phyloP scores from a whole-genome alignment of 2,329 filamentous ascomycete species.

The Trichophyton rubrum region DNA sequence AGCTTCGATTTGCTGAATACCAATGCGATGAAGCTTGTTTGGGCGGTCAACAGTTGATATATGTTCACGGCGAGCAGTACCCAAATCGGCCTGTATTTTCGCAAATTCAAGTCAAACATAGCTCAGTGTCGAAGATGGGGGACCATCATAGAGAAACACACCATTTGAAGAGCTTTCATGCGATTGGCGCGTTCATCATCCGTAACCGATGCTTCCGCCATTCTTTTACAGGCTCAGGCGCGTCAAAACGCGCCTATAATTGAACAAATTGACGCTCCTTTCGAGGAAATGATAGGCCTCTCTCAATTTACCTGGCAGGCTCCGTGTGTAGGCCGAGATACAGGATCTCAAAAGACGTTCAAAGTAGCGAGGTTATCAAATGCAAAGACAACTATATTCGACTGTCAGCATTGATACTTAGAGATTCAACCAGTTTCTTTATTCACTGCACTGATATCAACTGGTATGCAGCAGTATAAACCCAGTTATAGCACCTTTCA shows the following conservation, averaged over 20 bases:
- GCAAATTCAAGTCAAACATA: background rate
- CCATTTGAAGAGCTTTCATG: slow-evolving; percentile 22
- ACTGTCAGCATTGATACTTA: background rate
- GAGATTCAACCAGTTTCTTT: background rate
- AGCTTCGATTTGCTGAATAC: slow-evolving; percentile 20
- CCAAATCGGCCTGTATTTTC: slow-evolving; percentile 25
- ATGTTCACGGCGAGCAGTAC: slow-evolving; percentile 24
- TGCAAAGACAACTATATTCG: background rate
- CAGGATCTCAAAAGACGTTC: background rate
- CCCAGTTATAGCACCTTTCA: background rate
- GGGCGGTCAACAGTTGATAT: slow-evolving; percentile 24
- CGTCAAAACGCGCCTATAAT: background rate
- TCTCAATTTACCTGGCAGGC: background rate
- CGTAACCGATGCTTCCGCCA: slow-evolving; percentile 8
- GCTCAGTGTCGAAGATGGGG: background rate
- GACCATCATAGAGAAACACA: slow-evolving; percentile 7
- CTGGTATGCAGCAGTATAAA: background rate
- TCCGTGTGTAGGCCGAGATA: background rate
- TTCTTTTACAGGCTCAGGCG: slow-evolving; percentile 3
- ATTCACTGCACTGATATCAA: background rate
- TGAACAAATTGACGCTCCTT: background rate
- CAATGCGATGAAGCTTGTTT: slow-evolving; percentile 9
- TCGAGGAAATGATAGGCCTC: background rate
- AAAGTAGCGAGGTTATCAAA: background rate
- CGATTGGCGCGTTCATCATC: slow-evolving; percentile 14